Evolutionary conservation across 371 early-diverging fungal genomes (phyloP).

Genomic region (Mucor saturninus): DNA sequence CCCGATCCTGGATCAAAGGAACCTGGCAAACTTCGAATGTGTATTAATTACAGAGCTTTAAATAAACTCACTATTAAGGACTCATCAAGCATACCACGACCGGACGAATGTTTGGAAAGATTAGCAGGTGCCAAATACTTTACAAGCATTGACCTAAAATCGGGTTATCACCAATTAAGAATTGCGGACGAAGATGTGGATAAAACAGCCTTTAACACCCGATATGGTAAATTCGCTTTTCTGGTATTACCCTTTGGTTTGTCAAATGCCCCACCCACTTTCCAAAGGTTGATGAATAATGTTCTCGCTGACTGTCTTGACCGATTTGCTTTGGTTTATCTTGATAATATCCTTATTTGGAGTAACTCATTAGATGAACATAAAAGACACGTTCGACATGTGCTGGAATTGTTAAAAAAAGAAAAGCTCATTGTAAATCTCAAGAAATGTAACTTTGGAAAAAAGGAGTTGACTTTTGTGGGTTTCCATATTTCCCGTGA

Average conservation of each 20-base stretch:
- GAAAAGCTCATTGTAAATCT: constrained; percentile 41
- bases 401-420: constrained; percentile 39
- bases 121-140: constrained; percentile 41
- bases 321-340: constrained; percentile 46
- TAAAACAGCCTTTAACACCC: constrained; percentile 44
- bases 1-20: constrained; percentile 43
- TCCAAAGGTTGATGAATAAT: constrained; percentile 46
- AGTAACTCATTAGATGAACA: constrained; percentile 55
- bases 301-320: constrained; percentile 40
- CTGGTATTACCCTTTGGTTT: constrained; percentile 54
- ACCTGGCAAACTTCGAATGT: constrained; percentile 51
- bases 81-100: constrained; percentile 46
- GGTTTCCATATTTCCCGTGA: constrained; percentile 40
- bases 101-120: constrained; percentile 51
- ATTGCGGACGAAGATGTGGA: constrained; percentile 27
- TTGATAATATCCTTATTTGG: constrained; percentile 67
- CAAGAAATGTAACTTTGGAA: constrained; percentile 58
- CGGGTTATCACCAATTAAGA: constrained; percentile 47
- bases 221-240: constrained; percentile 47
- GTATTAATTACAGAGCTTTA: constrained; percentile 39
- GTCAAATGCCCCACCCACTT: constrained; percentile 48
- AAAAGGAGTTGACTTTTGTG: constrained; percentile 43
- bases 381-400: constrained; percentile 33
- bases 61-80: constrained; percentile 54
- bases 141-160: constrained; percentile 53